Conservation (phyloP, 768 basidiomycete genomes). For the Sarcomyxa edulis region DNA sequence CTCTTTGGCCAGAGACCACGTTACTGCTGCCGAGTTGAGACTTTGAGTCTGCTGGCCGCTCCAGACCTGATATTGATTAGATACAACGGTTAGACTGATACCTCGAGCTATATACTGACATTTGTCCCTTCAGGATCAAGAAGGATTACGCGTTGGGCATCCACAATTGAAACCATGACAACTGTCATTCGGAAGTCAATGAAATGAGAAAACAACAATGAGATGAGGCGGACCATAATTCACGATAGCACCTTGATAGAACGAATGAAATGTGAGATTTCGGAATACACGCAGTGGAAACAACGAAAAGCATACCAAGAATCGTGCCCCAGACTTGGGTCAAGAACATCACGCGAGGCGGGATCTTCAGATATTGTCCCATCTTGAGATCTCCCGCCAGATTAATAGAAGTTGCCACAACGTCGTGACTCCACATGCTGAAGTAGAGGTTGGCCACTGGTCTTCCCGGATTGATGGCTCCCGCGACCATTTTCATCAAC, state of each 20-base stretch:
- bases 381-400: slow-evolving; percentile 64
- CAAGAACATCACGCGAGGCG: slow-evolving; percentile 60
- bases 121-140: slow-evolving; percentile 50
- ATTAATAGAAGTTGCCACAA: slow-evolving; percentile 46
- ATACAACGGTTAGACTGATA: too few relatives aligned
- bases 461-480: slow-evolving; percentile 53
- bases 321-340: slow-evolving; percentile 66
- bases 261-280: slow-evolving; percentile 12
- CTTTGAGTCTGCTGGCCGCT: slow-evolving; percentile 46
- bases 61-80: too few relatives aligned
- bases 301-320: slow-evolving; percentile 28
- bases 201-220: neutral
- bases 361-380: slow-evolving; percentile 66
- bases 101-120: too few relatives aligned
- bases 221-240: slow-evolving; percentile 27
- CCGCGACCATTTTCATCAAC: slow-evolving; percentile 63
- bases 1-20: slow-evolving; percentile 59
- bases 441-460: slow-evolving; percentile 71
- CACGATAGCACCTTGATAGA: slow-evolving; percentile 28
- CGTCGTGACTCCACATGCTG: slow-evolving; percentile 65
- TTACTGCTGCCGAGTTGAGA: slow-evolving; percentile 53
- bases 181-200: slow-evolving; percentile 22
- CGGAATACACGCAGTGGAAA: neutral
- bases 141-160: slow-evolving; percentile 48
- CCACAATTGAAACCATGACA: slow-evolving; percentile 54